Evolutionary conservation across 768 basidiomycete genomes (phyloP).

Genomic region (Lentinula boryana): DNA sequence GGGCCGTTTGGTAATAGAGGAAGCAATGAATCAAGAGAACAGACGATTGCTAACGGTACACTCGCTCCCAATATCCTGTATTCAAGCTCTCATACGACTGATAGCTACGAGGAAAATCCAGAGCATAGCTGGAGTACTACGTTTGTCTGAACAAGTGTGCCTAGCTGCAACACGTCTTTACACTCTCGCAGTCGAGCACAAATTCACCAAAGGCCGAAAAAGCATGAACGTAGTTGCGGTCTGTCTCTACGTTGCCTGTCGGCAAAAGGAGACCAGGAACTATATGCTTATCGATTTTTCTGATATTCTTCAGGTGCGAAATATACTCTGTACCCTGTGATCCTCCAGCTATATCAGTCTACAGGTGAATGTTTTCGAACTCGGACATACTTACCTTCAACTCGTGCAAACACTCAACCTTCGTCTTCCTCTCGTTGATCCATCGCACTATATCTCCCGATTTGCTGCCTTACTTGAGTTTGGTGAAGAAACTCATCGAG

Average conservation of each 20-base stretch:
- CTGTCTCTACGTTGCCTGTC: slow-evolving; percentile 90
- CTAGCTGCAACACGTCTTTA: slow-evolving; percentile 83
- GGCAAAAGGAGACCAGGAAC: slow-evolving; percentile 84
- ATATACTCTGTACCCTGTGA: background rate
- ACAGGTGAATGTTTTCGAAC: slow-evolving; percentile 95
- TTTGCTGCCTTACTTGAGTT: slow-evolving; percentile 95
- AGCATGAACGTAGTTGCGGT: slow-evolving; percentile 93
- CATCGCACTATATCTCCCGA: slow-evolving; percentile 93
- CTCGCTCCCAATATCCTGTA: slow-evolving; percentile 5
- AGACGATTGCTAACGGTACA: slow-evolving; percentile 86
- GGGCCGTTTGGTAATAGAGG: slow-evolving; percentile 80
- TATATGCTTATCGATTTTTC: slow-evolving; percentile 99
- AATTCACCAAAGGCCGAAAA: slow-evolving; percentile 90
- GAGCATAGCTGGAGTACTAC: slow-evolving; percentile 71
- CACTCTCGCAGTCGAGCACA: slow-evolving; percentile 89
- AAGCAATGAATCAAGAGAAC: slow-evolving; percentile 78
- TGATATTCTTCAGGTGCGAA: slow-evolving; percentile 79
- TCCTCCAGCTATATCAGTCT: background rate
- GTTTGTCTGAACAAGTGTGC: slow-evolving; percentile 73
- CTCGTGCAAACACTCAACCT: slow-evolving; percentile 85
- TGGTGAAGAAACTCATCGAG: slow-evolving; percentile 87
- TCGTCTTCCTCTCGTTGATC: slow-evolving; percentile 85
- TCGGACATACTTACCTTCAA: slow-evolving; percentile 94
- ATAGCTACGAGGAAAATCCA: slow-evolving; percentile 80
- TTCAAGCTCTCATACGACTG: background rate